Evolutionary conservation across 1,284 basidiomycete species (phyloP).

Genomic region (Ganoderma lingzhi): DNA sequence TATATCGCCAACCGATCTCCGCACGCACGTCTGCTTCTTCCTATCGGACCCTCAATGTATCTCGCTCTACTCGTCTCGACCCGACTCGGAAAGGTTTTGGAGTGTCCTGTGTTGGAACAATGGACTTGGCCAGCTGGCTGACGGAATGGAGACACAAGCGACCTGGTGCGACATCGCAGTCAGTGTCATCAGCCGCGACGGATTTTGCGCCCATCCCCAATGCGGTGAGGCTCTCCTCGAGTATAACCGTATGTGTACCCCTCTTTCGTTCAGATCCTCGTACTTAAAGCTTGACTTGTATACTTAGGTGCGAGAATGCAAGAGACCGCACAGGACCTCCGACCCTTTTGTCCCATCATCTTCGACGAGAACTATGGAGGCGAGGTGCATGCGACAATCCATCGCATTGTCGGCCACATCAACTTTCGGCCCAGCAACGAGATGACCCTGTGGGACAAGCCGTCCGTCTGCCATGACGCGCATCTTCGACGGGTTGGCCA

Average conservation of each 20-base stretch:
- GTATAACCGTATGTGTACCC: slow-evolving; percentile 15
- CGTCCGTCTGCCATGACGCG: not conserved
- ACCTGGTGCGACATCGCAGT: slow-evolving; percentile 13
- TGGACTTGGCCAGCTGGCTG: slow-evolving; percentile 1
- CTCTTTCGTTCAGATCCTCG: not conserved
- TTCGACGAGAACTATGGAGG: not conserved
- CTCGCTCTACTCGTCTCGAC: slow-evolving; percentile 4
- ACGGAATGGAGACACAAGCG: not conserved
- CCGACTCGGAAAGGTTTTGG: slow-evolving; percentile 13
- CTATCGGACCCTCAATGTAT: not conserved
- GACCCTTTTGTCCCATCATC: not conserved
- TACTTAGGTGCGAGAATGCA: slow-evolving; percentile 7
- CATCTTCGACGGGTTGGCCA: not conserved
- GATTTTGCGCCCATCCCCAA: slow-evolving; percentile 13
- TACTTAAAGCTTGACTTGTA: not conserved
- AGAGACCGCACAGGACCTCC: not conserved
- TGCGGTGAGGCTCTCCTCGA: slow-evolving; percentile 16
- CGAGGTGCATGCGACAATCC: not conserved
- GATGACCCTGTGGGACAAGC: not conserved
- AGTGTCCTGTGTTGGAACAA: not conserved
- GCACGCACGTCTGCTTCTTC: slow-evolving; percentile 35
- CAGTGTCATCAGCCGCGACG: not conserved
- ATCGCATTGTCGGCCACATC: not conserved
- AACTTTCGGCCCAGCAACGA: not conserved
- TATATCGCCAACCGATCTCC: slow-evolving; percentile 29